Evolutionary conservation across 805 yeast species (phyloP).

Genomic region (Starmerella stigmatis): DNA sequence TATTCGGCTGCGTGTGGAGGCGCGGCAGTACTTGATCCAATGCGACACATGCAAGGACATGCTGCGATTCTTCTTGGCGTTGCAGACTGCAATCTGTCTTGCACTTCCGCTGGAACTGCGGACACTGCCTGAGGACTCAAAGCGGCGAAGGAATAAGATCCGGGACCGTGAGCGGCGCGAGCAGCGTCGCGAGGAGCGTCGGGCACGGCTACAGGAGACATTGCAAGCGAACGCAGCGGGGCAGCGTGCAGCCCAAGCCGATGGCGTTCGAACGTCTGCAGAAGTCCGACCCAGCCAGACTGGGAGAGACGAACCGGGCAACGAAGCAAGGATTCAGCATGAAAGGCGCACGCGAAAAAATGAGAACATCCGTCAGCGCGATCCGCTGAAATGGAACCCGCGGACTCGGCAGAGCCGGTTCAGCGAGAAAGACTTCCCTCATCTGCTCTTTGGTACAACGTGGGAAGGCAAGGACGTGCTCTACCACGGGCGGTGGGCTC

Average conservation of each 20-base stretch:
- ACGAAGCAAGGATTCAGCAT: no score
- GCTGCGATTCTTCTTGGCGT: slow-evolving; percentile 66
- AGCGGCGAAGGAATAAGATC: slow-evolving; percentile 19
- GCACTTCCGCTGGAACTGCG: slow-evolving; percentile 66
- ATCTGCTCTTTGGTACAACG: slow-evolving; percentile 12
- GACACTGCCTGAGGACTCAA: slow-evolving; percentile 51
- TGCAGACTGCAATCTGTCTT: slow-evolving; percentile 68
- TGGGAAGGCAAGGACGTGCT: slow-evolving; percentile 22
- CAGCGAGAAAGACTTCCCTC: slow-evolving; percentile 22
- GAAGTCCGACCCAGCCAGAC: no score
- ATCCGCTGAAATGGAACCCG: slow-evolving; percentile 19
- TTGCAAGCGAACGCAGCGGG: no score
- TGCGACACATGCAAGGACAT: slow-evolving; percentile 54
- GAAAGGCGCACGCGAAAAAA: no score
- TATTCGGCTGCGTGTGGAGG: slow-evolving; percentile 61
- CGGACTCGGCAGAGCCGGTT: slow-evolving; percentile 15
- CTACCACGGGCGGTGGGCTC: slow-evolving; percentile 21
- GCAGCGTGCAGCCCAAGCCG: no score
- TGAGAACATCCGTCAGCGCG: slow-evolving; percentile 1
- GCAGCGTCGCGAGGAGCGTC: no score
- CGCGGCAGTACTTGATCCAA: slow-evolving; percentile 66
- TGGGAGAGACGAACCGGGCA: no score
- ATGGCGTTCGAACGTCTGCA: no score
- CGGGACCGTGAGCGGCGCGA: slow-evolving; percentile 15
- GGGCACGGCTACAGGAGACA: no score